Conservation (phyloP, 257 asterid species). For the Salvia hispanica region DNA sequence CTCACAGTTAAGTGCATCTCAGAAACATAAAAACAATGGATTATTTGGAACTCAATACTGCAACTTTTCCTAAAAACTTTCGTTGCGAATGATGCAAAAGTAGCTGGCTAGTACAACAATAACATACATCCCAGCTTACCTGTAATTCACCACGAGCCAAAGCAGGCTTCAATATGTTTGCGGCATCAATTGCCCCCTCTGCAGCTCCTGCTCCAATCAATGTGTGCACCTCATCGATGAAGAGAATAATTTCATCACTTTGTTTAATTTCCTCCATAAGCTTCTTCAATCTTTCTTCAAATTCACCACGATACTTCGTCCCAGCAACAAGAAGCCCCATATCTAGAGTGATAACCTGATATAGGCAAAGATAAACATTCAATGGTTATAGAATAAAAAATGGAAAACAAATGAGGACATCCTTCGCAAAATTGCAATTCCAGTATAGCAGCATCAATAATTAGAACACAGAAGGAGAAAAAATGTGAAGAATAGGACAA, state of each 20-base stretch:
- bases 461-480: not conserved
- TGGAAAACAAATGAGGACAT: not conserved
- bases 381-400: not conserved
- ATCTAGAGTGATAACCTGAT: conserved; percentile 90
- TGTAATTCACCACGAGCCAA: conserved; percentile 95
- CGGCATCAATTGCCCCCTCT: conserved; percentile 97
- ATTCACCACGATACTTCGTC: conserved; percentile 97
- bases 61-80: not conserved
- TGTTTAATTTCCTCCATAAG: conserved; percentile 94
- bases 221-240: conserved; percentile 97
- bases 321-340: conserved; percentile 98
- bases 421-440: not conserved
- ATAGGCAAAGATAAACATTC: conserved; percentile 16
- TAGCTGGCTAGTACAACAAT: conserved; percentile 8
- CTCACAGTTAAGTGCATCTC: not conserved
- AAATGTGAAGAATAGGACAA: not conserved
- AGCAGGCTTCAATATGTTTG: conserved; percentile 94
- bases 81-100: not conserved
- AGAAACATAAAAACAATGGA: not conserved
- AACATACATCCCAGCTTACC: conserved; percentile 43
- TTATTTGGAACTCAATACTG: not conserved
- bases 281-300: conserved; percentile 93
- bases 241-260: conserved; percentile 87
- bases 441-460: conserved; percentile 12
- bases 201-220: conserved; percentile 99